Percentiles rank a stretch among this genome's conserved stretches.
These are phyloP conservation scores for Peronospora belbahrii DNA, from an alignment of 352 stramenopile species.

Conservation along the genomic window DNA sequence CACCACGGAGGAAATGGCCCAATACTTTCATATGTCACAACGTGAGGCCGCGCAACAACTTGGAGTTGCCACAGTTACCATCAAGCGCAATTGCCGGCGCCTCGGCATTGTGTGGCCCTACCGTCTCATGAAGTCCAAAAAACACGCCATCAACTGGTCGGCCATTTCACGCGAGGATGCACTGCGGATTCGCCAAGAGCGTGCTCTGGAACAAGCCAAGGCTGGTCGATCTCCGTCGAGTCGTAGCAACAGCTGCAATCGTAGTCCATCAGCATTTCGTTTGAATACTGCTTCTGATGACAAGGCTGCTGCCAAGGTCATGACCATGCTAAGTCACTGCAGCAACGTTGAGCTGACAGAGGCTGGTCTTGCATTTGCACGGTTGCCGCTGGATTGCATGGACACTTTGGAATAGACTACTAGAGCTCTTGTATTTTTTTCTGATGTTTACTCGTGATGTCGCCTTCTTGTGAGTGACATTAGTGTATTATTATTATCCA, in stretches of 20 bases:
- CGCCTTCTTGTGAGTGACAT: neutral
- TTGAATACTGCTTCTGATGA: slow-evolving; percentile 12
- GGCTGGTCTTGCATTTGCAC: slow-evolving; percentile 33
- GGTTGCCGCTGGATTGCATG: slow-evolving; percentile 37
- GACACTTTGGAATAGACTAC: slow-evolving; percentile 9
- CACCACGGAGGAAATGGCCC: slow-evolving; percentile 1
- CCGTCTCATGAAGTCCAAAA: slow-evolving; percentile 41
- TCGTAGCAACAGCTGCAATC: slow-evolving; percentile 7
- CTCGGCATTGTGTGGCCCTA: slow-evolving; percentile 16
- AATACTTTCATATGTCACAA: slow-evolving; percentile 15
- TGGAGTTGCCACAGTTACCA: slow-evolving; percentile 7
- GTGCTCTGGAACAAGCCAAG: slow-evolving; percentile 25
- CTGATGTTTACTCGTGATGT: neutral
- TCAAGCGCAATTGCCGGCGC: slow-evolving; percentile 20
- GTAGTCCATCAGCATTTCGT: slow-evolving; percentile 8
- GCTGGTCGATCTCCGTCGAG: slow-evolving; percentile 21
- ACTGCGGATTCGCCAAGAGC: slow-evolving; percentile 27
- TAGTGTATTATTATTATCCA: neutral
- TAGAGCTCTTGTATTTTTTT: slow-evolving; percentile 2
- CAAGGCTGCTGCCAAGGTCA: slow-evolving; percentile 22
- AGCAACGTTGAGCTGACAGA: slow-evolving; percentile 21
- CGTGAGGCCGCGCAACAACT: slow-evolving; percentile 1
- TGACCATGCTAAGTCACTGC: slow-evolving; percentile 17
- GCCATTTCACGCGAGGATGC: slow-evolving; percentile 33
- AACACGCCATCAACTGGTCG: slow-evolving; percentile 29